Base-by-base conservation (phyloP, 306 rosid species). In the Cucumis melo region DNA sequence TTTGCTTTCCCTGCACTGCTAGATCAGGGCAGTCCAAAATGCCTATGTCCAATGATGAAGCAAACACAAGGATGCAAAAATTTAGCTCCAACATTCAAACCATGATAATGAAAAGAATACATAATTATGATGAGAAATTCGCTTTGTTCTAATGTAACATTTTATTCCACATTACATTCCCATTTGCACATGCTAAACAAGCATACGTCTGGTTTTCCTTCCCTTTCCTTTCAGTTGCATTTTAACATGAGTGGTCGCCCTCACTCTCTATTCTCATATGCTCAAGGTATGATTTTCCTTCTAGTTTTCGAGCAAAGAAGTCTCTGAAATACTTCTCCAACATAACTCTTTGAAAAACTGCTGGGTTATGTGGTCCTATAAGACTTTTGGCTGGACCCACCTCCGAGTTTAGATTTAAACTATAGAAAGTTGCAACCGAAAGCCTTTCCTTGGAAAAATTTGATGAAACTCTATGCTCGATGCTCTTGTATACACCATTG, bases 371-470 rank as follows among this genome's bases (percentile, higher is more conserved):
- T 8, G 80, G 71, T 60, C 82, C 82, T 6, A 88, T 8, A 64
- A 88, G 80, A 73, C 80, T 76, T 32, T 81, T 73, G 17, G 81
- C 71, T 3, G 92, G 95, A 44, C 95, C 87, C 9, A 87, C 76
- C 64, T 73, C 83, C 8, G 55, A 13, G 36, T 72, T 86, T 55
- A 86, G 27, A 10, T 75, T 82, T 10, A 87, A 82, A 6, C 65
- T 74, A 54, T 71, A 79, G 62, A 90, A 90, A 58, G 92, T 82
- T 59, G 86, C 92, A 4, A 88, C 44, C 0, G 86, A 82, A 7
- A 90, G 23, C 65, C 95, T 86, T 27, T 90, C 92, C 16, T 82
- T 82, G 13, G 15, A 3, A 12, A 73, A 24, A 73, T 88, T 90
- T 12, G 84, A 83, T 8, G 74, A 65, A 0, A 87, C 92, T 17